Percentiles rank a stretch among this genome's conserved stretches.
phyloP scores from a whole-genome alignment of 139 green algal genomes.

The Coccomyxa sp. region DNA sequence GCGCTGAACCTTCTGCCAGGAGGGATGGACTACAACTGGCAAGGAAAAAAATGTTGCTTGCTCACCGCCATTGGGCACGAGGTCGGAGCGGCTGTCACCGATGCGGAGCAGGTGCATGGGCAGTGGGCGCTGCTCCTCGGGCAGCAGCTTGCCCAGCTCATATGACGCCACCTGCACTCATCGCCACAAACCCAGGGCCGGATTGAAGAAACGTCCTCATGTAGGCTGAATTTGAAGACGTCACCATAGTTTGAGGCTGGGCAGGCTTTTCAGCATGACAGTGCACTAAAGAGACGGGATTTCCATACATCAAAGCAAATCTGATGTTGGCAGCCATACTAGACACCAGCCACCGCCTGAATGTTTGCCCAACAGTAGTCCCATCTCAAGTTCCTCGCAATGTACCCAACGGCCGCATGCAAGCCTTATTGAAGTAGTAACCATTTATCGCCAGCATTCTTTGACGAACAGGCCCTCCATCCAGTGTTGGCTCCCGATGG shows the following conservation, averaged over 20 bases:
- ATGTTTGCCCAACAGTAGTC: too few species aligned
- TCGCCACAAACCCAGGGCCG: not conserved
- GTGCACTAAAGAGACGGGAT: not conserved
- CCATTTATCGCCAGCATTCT: too few species aligned
- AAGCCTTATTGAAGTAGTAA: too few species aligned
- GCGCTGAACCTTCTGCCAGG: not conserved
- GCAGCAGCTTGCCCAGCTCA: constrained; percentile 28
- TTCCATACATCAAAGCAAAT: too few species aligned
- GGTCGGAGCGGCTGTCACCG: constrained; percentile 31
- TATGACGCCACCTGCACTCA: not conserved
- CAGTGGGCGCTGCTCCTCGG: constrained; percentile 24
- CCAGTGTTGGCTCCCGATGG: too few species aligned
- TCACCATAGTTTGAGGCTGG: not conserved
- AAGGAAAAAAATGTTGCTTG: not conserved
- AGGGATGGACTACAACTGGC: not conserved
- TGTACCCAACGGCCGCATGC: too few species aligned
- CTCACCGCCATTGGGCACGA: constrained; percentile 23
- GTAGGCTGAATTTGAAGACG: not conserved
- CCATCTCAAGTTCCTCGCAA: too few species aligned
- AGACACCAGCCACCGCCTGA: too few species aligned
- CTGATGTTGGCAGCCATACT: too few species aligned
- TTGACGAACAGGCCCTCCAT: too few species aligned
- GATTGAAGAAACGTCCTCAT: not conserved
- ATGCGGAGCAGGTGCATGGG: constrained; percentile 35
- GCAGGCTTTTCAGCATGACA: not conserved